Evolutionary conservation across 2,329 filamentous ascomycete species (phyloP).

Genomic region (Epichloe sibirici): DNA sequence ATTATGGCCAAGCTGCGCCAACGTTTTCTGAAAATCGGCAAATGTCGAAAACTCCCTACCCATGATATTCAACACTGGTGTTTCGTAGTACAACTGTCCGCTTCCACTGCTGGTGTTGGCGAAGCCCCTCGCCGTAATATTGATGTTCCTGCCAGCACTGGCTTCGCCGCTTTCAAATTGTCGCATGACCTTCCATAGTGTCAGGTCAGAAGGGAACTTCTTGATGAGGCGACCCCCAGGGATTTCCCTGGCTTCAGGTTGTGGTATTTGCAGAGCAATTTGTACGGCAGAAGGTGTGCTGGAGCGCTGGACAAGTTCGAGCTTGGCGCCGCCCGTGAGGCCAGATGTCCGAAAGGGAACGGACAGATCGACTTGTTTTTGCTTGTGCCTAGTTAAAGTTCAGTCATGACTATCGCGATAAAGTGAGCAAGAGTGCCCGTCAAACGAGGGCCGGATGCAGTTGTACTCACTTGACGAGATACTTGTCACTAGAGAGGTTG

Average conservation of each 20-base stretch:
- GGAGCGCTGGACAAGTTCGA: constrained; percentile 81
- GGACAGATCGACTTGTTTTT: constrained; percentile 77
- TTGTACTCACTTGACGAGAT: constrained; percentile 60
- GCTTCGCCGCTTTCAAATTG: constrained; percentile 73
- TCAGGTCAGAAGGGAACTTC: constrained; percentile 79
- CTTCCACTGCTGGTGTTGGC: constrained; percentile 48
- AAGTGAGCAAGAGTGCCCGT: too few species aligned
- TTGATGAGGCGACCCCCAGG: constrained; percentile 60
- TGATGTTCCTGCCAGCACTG: constrained; percentile 49
- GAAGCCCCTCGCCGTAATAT: constrained; percentile 80
- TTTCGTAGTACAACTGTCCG: constrained; percentile 79
- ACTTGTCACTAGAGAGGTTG: constrained; percentile 58
- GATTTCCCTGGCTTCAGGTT: constrained; percentile 50
- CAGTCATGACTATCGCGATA: too few species aligned
- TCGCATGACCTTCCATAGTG: constrained; percentile 78
- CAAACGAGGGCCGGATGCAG: not conserved
- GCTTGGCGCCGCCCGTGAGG: constrained; percentile 72
- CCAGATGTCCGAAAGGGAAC: constrained; percentile 73
- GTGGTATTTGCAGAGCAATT: constrained; percentile 76
- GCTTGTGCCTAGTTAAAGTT: constrained; percentile 50
- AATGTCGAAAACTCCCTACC: constrained; percentile 68
- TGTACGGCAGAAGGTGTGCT: constrained; percentile 76
- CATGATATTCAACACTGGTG: constrained; percentile 73
- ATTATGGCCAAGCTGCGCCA: constrained; percentile 79
- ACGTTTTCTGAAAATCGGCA: constrained; percentile 73